A percentile compares a stretch with the other conserved stretches of the same genome.
phyloP scores from a whole-genome alignment of 2,329 filamentous ascomycete genomes.

The Colletotrichum zoysiae region DNA sequence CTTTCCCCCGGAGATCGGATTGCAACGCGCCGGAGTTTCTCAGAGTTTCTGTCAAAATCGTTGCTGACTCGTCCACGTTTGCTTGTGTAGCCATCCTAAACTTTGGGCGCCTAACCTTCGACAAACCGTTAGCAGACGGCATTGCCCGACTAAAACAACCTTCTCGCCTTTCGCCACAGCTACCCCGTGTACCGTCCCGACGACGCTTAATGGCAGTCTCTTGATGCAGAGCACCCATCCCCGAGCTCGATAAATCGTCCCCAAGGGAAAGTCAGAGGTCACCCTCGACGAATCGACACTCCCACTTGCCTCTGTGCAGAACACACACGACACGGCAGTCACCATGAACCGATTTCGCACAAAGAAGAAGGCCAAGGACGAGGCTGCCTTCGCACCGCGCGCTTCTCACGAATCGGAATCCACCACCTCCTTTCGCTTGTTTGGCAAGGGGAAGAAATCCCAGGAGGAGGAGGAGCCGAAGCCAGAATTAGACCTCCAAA shows the following conservation, averaged over 20 bases:
- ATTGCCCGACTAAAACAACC: constrained; percentile 29
- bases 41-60: constrained; percentile 34
- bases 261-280: constrained; percentile 2
- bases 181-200: constrained; percentile 18
- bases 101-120: constrained; percentile 24
- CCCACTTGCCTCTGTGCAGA: neutral
- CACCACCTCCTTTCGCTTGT: constrained; percentile 65
- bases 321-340: constrained; percentile 22
- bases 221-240: constrained; percentile 33
- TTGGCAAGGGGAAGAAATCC: constrained; percentile 67
- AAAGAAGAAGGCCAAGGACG: constrained; percentile 78
- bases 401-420: constrained; percentile 69
- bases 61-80: constrained; percentile 24
- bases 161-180: constrained; percentile 26
- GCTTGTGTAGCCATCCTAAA: constrained; percentile 27
- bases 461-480: constrained; percentile 70
- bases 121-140: constrained; percentile 22
- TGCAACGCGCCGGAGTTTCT: constrained; percentile 17
- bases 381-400: constrained; percentile 54
- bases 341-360: constrained; percentile 83
- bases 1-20: constrained; percentile 20
- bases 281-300: neutral
- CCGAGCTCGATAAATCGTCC: constrained; percentile 27
- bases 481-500: constrained; percentile 77
- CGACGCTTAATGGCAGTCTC: constrained; percentile 34